These are phyloP conservation scores for Botrytis byssoidea DNA, from an alignment of 2,329 filamentous ascomycete species.

Conservation along the genomic window DNA sequence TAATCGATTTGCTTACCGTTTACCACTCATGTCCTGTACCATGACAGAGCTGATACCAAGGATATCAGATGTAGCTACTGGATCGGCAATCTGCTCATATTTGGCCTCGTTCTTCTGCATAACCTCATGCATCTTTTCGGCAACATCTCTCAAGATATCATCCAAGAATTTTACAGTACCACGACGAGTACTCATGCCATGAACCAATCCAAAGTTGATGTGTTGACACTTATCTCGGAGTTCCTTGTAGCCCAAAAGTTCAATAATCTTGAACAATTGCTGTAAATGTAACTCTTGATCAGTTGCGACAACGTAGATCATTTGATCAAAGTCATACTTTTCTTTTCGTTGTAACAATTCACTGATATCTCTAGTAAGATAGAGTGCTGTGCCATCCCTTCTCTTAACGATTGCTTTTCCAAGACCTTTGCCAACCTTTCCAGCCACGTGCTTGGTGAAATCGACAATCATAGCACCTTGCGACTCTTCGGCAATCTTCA, in stretches of 20 bases:
- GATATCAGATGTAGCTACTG: slow-evolving; percentile 76
- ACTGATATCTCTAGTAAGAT: slow-evolving; percentile 75
- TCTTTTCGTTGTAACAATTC: slow-evolving; percentile 66
- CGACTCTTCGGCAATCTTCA: slow-evolving; percentile 64
- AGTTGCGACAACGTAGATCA: slow-evolving; percentile 76
- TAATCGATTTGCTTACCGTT: slow-evolving; percentile 57
- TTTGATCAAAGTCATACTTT: slow-evolving; percentile 68
- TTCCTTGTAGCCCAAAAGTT: slow-evolving; percentile 67
- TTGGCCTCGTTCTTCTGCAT: slow-evolving; percentile 91
- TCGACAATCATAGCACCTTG: slow-evolving; percentile 72
- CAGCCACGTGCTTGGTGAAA: slow-evolving; percentile 65
- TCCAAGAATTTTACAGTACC: slow-evolving; percentile 72
- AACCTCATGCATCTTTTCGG: slow-evolving; percentile 95
- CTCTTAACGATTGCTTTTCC: slow-evolving; percentile 71
- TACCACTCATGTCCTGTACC: slow-evolving; percentile 97
- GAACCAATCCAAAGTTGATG: slow-evolving; percentile 72
- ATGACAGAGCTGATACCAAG: slow-evolving; percentile 94
- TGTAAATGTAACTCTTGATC: slow-evolving; percentile 71
- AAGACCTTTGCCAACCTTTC: slow-evolving; percentile 66
- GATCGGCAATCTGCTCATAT: slow-evolving; percentile 85
- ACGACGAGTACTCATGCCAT: slow-evolving; percentile 68
- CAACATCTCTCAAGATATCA: slow-evolving; percentile 74
- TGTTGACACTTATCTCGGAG: slow-evolving; percentile 68
- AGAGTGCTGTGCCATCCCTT: slow-evolving; percentile 72
- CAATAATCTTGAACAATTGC: slow-evolving; percentile 74